A percentile compares a stretch with the other conserved stretches of the same genome.
Conservation (phyloP, 2,329 filamentous ascomycete genomes). For the Calonectria fujianensis region DNA sequence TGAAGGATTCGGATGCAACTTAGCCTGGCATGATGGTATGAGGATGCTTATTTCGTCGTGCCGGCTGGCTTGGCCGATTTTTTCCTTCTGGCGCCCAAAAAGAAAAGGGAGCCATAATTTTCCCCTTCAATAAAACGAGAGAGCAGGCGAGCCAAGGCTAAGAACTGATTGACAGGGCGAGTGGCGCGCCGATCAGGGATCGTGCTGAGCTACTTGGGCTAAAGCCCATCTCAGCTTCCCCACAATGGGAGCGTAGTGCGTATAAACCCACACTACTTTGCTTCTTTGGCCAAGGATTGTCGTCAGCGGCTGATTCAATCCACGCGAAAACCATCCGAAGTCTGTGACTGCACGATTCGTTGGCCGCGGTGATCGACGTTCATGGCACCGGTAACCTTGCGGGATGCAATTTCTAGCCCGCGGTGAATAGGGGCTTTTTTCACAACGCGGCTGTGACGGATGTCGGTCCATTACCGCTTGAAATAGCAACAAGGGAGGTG, state of each 20-base stretch:
- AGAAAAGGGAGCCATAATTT: background rate
- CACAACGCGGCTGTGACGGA: background rate
- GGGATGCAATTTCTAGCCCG: background rate
- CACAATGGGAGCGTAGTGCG: background rate
- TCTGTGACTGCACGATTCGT: constrained; percentile 1
- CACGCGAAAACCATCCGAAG: background rate
- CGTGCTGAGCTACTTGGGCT: background rate
- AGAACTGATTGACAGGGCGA: background rate
- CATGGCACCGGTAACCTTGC: constrained; percentile 5
- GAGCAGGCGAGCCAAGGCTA: background rate
- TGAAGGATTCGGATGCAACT: background rate
- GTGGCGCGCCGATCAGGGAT: background rate
- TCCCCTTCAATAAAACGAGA: background rate
- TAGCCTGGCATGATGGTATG: background rate
- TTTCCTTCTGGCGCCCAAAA: too few relatives aligned
- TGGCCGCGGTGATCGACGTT: constrained; percentile 2
- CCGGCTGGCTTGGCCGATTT: background rate
- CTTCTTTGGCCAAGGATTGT: constrained; percentile 8
- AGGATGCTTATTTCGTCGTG: background rate
- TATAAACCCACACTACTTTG: background rate
- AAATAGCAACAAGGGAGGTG: background rate
- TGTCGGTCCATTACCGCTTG: background rate
- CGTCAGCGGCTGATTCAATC: constrained; percentile 24
- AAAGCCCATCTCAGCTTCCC: constrained; percentile 1
- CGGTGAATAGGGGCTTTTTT: background rate